These are phyloP conservation scores for Aquanectria penicillioides DNA, from an alignment of 2,329 filamentous ascomycete genomes.

Conservation along the genomic window DNA sequence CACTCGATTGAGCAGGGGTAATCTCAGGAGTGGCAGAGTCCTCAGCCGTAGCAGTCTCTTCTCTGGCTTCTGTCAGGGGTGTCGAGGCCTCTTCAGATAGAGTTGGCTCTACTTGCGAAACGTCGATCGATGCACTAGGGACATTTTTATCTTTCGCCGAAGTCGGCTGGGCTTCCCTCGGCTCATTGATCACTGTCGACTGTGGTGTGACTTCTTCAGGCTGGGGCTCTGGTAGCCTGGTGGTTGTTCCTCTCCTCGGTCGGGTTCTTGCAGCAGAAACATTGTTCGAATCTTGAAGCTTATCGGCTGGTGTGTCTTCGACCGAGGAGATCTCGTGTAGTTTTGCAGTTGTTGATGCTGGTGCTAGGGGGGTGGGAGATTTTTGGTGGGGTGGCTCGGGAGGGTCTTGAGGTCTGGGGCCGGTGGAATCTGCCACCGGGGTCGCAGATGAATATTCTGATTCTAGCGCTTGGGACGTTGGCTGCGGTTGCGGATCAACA, in stretches of 20 bases:
- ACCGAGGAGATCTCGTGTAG: slow-evolving; percentile 14
- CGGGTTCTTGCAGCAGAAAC: neutral
- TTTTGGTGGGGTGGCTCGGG: slow-evolving; percentile 27
- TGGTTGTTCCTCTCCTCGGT: neutral
- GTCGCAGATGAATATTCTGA: slow-evolving; percentile 10
- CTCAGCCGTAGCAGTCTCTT: slow-evolving; percentile 25
- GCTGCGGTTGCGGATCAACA: slow-evolving; percentile 26
- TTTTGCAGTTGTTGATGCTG: slow-evolving; percentile 28
- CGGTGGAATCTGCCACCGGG: neutral
- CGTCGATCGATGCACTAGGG: neutral
- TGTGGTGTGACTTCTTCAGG: slow-evolving; percentile 5
- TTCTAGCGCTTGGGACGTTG: slow-evolving; percentile 9
- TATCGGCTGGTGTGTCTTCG: slow-evolving; percentile 6
- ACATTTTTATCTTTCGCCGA: neutral
- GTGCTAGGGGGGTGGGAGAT: slow-evolving; percentile 36
- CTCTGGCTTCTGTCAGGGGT: slow-evolving; percentile 27
- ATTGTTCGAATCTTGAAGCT: neutral
- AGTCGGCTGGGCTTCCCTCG: slow-evolving; percentile 16
- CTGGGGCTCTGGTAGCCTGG: neutral
- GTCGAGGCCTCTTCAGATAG: slow-evolving; percentile 1
- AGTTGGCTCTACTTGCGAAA: neutral
- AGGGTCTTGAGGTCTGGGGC: slow-evolving; percentile 23
- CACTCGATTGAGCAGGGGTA: slow-evolving; percentile 18
- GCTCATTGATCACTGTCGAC: slow-evolving; percentile 16
- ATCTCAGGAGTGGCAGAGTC: slow-evolving; percentile 25